Base-by-base conservation (phyloP, 2,329 filamentous ascomycete species). In the Epichloe brachyelytri region DNA sequence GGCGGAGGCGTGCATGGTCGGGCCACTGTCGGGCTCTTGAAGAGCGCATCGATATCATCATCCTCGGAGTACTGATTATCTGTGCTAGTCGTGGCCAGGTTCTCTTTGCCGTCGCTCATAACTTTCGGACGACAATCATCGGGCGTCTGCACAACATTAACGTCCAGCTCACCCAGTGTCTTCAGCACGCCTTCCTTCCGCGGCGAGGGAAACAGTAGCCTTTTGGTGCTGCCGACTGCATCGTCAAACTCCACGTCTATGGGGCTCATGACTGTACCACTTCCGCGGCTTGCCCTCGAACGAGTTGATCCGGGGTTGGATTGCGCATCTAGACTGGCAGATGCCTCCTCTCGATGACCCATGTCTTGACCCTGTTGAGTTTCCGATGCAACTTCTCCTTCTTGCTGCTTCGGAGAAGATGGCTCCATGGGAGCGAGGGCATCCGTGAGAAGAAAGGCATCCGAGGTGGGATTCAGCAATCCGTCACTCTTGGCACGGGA, bases 141-240 rank as follows among this genome's bases (percentile, higher is more conserved):
- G 15, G 66, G 60, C 4, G 71, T 69, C 53, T 74, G 71, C 41
- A 77, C 68, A 48, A 74, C 62, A 57, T 82, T 83, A 15, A 75
- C 68, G 14, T 72, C 66, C 40, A 79, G 63, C 58, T 83, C 79
- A 46, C 77, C 75, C 2, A 87, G 71, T 20, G 78, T 75, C 61
- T 81, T 87, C 1, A 75, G 68, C 44, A 79, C 72, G 37, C 76
- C 78, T 33, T 80, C 77, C 56, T 84, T 85, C 43, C 82, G 76
- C 2, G 86, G 86, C 0, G 85, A 89, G 1, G 87, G 85, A 60
- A 93, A 93, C 1, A 93, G 72, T 2, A 90, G 67, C 52, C 88
- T 76, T 54, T 85, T 76, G 0, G 85, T 89, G 48, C 63, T 68
- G 36, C 77, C 79, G 17, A 74, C 64, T 12, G 68, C 65, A n/a